Evolutionary conservation across 257 asterid genomes (phyloP).

Genomic region (Solanum appendiculatum): DNA sequence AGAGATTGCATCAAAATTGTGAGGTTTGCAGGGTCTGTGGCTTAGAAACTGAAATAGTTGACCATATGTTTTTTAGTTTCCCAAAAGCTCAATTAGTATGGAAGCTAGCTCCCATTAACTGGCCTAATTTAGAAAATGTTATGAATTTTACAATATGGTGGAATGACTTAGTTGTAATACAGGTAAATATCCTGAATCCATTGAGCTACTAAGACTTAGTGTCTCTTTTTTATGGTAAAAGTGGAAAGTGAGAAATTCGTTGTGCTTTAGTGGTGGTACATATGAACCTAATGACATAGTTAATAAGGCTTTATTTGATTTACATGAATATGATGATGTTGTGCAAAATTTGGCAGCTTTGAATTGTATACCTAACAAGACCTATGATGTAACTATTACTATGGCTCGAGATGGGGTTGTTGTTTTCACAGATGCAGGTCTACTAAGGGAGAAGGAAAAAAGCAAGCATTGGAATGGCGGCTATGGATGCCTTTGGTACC

Average conservation of each 20-base stretch:
- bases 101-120: no score
- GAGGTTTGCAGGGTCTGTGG: not conserved
- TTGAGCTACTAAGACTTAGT: not conserved
- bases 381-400: not conserved
- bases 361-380: not conserved
- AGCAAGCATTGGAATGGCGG: not conserved
- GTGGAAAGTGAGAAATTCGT: not conserved
- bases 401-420: not conserved
- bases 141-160: not conserved
- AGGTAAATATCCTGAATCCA: no score
- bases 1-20: not conserved
- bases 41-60: not conserved
- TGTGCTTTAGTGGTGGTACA: not conserved
- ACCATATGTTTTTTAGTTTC: no score
- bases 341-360: not conserved
- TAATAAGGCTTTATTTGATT: not conserved
- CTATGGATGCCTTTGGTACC: not conserved
- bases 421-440: not conserved
- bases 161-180: not conserved
- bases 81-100: no score
- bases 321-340: not conserved
- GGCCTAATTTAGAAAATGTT: not conserved
- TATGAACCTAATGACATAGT: not conserved
- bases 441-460: not conserved
- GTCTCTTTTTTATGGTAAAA: not conserved